These are phyloP conservation scores for Halenospora varia DNA, from an alignment of 495 filamentous ascomycete genomes.

Conservation along the genomic window DNA sequence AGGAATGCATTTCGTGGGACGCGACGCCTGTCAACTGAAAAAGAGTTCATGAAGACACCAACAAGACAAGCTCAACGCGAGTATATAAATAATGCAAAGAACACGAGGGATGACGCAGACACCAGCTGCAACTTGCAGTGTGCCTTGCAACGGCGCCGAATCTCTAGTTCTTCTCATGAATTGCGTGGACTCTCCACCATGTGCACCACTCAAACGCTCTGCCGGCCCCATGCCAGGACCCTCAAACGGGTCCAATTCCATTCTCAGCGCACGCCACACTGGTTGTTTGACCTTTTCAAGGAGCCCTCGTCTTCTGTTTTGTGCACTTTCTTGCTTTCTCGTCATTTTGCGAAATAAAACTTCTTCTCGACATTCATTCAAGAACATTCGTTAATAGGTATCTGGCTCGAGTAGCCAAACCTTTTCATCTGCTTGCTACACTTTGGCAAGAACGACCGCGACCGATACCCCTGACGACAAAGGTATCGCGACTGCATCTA, in stretches of 20 bases:
- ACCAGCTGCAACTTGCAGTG: too few relatives aligned
- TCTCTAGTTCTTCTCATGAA: too few relatives aligned
- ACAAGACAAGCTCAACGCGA: too few relatives aligned
- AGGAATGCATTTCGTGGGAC: too few relatives aligned
- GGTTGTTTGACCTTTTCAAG: neutral
- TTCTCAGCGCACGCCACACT: neutral
- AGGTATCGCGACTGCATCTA: constrained; percentile 10
- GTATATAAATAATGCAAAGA: too few relatives aligned
- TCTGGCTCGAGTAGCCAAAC: neutral
- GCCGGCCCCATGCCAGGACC: neutral
- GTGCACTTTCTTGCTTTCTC: neutral
- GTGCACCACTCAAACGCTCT: too few relatives aligned
- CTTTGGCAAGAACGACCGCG: constrained; percentile 9
- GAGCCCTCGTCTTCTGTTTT: neutral
- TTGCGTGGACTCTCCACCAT: too few relatives aligned
- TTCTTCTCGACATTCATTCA: constrained; percentile 14
- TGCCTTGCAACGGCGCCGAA: too few relatives aligned
- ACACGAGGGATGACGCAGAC: too few relatives aligned
- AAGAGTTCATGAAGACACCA: too few relatives aligned
- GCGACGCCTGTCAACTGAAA: too few relatives aligned
- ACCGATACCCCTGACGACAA: too few relatives aligned
- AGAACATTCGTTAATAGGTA: constrained; percentile 3
- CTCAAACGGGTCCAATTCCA: neutral
- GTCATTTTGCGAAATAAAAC: neutral
- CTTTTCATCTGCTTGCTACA: neutral